Conservation (phyloP, 2,329 filamentous ascomycete species). For the Helotiales sp. region DNA sequence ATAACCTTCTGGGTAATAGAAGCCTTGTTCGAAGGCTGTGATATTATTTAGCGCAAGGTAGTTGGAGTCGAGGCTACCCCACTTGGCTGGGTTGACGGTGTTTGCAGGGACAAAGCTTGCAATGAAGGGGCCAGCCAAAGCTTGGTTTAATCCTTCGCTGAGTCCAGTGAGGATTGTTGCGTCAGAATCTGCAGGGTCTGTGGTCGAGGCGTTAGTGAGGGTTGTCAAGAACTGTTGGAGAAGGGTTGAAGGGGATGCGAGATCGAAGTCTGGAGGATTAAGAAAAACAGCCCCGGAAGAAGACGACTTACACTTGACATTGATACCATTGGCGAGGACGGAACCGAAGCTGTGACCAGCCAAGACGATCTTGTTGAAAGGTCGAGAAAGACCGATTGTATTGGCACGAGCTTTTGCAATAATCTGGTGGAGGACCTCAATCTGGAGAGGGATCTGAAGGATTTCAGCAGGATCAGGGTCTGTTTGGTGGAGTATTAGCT, state of each 20-base stretch:
- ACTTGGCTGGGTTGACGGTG: conserved; percentile 8
- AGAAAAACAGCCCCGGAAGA: too few species aligned
- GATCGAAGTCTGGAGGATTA: background rate
- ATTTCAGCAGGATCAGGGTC: conserved; percentile 28
- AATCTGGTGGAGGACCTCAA: conserved; percentile 30
- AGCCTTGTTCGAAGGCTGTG: background rate
- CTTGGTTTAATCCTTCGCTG: conserved; percentile 1
- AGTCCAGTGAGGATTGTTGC: conserved; percentile 32
- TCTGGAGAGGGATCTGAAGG: conserved; percentile 27
- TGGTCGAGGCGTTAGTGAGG: too few species aligned
- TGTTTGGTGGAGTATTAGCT: conserved; percentile 5
- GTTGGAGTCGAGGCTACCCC: conserved; percentile 1
- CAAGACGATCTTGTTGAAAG: conserved; percentile 31
- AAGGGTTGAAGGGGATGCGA: background rate
- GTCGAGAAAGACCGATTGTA: background rate
- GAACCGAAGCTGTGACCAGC: conserved; percentile 33
- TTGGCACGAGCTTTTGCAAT: conserved; percentile 19
- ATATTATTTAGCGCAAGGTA: conserved; percentile 17
- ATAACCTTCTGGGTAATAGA: conserved; percentile 12
- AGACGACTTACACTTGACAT: conserved; percentile 14
- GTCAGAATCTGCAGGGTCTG: conserved; percentile 29
- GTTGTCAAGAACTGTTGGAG: background rate
- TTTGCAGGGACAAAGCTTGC: background rate
- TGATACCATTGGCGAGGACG: conserved; percentile 25
- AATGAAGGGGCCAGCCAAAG: background rate